phyloP scores from a whole-genome alignment of 2,329 filamentous ascomycete species.

The Trichoderma aggressivum region DNA sequence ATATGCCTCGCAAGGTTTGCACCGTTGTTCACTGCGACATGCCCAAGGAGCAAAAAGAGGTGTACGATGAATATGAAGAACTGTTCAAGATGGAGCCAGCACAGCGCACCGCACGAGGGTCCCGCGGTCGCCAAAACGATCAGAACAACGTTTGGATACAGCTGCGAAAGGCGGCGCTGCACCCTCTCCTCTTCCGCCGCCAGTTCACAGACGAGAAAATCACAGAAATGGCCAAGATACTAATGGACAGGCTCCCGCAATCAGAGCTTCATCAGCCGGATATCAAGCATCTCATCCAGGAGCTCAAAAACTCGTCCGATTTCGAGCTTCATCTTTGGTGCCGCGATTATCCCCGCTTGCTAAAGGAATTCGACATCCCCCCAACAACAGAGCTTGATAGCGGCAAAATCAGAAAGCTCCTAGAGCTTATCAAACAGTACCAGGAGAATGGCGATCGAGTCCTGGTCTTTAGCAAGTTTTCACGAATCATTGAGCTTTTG shows the following conservation, averaged over 20 bases:
- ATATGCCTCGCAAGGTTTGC: slow-evolving; percentile 76
- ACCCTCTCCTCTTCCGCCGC: slow-evolving; percentile 81
- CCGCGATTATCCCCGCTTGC: slow-evolving; percentile 52
- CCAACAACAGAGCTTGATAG: slow-evolving; percentile 56
- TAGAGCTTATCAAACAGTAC: slow-evolving; percentile 70
- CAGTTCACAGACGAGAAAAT: slow-evolving; percentile 74
- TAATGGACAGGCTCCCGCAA: slow-evolving; percentile 65
- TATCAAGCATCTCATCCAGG: slow-evolving; percentile 51
- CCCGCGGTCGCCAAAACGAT: slow-evolving; percentile 47
- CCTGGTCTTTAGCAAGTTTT: slow-evolving; percentile 91
- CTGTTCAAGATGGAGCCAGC: slow-evolving; percentile 63
- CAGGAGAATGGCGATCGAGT: slow-evolving; percentile 79
- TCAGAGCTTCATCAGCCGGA: slow-evolving; percentile 51
- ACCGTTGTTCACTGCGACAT: slow-evolving; percentile 79
- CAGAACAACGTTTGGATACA: slow-evolving; percentile 79
- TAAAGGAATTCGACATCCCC: slow-evolving; percentile 52
- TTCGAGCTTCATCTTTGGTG: slow-evolving; percentile 66
- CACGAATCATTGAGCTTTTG: slow-evolving; percentile 85
- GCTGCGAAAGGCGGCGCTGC: slow-evolving; percentile 86
- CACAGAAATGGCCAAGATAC: slow-evolving; percentile 70
- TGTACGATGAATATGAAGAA: slow-evolving; percentile 66
- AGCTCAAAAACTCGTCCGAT: slow-evolving; percentile 58
- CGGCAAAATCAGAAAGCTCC: slow-evolving; percentile 81
- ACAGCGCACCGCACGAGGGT: slow-evolving; percentile 45
- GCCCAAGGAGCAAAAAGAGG: slow-evolving; percentile 64